Evolutionary conservation across 441 rosid genomes (phyloP).

Genomic region (Monsonia emarginata): DNA sequence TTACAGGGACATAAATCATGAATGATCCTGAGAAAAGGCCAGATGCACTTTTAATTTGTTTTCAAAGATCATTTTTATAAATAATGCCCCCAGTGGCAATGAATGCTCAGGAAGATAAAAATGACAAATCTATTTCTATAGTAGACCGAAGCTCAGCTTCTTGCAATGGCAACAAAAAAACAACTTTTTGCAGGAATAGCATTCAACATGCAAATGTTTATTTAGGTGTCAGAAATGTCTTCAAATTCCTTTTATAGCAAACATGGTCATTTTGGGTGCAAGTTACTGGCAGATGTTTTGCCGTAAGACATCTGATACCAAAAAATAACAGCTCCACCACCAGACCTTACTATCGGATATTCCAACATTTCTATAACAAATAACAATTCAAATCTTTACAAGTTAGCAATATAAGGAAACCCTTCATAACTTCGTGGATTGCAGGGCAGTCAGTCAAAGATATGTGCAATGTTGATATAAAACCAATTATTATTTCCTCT

Average conservation of each 20-base stretch:
- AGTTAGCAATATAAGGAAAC: not conserved
- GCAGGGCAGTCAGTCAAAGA: not conserved
- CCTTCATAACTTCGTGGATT: not conserved
- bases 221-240: not conserved
- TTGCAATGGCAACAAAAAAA: not conserved
- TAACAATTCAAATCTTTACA: conserved; percentile 1
- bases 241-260: not conserved
- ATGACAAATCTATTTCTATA: not conserved
- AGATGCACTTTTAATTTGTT: not conserved
- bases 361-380: not conserved
- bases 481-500: not conserved
- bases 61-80: not conserved
- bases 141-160: not conserved
- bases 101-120: not conserved
- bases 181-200: not conserved
- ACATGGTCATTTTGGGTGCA: not conserved
- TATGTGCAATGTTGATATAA: not conserved
- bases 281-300: not conserved
- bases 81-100: not conserved
- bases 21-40: not conserved
- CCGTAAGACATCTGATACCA: not conserved
- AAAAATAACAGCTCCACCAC: not conserved
- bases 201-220: not conserved
- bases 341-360: not conserved
- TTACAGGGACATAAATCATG: not conserved